phyloP scores from a whole-genome alignment of 345 rosid genomes.

The Conringia planisiliqua region DNA sequence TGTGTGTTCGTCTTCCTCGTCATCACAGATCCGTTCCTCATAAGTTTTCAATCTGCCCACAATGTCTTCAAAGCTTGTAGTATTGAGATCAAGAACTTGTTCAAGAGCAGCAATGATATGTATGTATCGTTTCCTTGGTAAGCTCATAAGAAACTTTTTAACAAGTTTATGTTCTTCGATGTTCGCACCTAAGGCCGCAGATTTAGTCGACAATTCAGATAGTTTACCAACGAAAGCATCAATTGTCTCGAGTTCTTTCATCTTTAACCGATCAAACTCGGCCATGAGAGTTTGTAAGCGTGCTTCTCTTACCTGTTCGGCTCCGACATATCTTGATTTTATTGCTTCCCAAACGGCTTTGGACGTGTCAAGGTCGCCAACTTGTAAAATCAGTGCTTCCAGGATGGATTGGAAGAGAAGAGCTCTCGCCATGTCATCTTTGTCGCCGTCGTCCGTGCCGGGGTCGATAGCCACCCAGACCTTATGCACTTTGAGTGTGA shows the following conservation, averaged over 20 bases:
- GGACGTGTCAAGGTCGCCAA: not conserved
- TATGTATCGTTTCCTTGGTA: too few species aligned
- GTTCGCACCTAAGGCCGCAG: rapidly evolving
- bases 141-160: not conserved
- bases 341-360: not conserved
- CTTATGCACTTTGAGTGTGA: not conserved
- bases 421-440: not conserved
- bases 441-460: not conserved
- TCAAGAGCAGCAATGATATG: not conserved
- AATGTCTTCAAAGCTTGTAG: not conserved
- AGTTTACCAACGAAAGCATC: not conserved
- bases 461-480: not conserved
- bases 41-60: not conserved
- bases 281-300: not conserved
- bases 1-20: not conserved
- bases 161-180: not conserved
- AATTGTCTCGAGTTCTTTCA: too few species aligned
- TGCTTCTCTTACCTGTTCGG: not conserved
- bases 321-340: not conserved
- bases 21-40: not conserved
- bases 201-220: not conserved
- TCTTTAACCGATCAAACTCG: not conserved
- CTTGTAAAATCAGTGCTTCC: not conserved
- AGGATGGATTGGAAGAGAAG: not conserved
- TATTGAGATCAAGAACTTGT: not conserved